Evolutionary conservation across 495 filamentous ascomycete genomes (phyloP), one percentile per base, ranked within the genome.

Genomic region (Xylaria curta): DNA sequence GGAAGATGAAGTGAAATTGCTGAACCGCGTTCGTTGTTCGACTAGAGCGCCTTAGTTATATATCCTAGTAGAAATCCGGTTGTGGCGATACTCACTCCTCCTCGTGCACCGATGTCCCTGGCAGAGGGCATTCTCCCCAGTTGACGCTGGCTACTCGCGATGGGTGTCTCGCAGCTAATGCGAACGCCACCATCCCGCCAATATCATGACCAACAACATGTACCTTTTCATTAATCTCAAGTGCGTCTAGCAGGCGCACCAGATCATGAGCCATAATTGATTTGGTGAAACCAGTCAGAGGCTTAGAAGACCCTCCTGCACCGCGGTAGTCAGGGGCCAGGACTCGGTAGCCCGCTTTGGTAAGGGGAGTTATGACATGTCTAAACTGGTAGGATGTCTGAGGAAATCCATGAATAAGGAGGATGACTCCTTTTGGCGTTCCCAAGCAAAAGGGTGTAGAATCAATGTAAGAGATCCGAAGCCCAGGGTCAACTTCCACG

Each of bases 1-100:
- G 83, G 69, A 86, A 87, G 33, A 78, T 74, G 78, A 86, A 87
- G 68, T 86, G 85, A 73, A 80, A 87, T 44, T 79, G 73, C 40
- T 75, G 62, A 19, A 75, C 68, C 10, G 73, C 75, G 61, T 79
- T 69, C 33, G 79, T 81, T 13, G 66, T 72, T 24, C 71, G 69
- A 19, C 73, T 75, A 24, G 8, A 3, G 17, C 5, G 1, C 15
- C 1, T 33, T 59, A 59, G 44, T 19, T 47, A 17, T 5, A 17
- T n/a, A 47, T 17, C 17, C 17, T n/a, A 17, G 40, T 47, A 17
- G 17, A 17, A 47, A n/a, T 17, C 17, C 1, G 5, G 13, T n/a
- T n/a, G 17, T 17, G 17, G 6, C 1, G 2, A 7, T 19, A 47
- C 44, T 47, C 44, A 47, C 44, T 47, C 44, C 44, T 47, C 44